phyloP scores from a whole-genome alignment of 2,329 filamentous ascomycete species.

The Fusarium sulawesiense region DNA sequence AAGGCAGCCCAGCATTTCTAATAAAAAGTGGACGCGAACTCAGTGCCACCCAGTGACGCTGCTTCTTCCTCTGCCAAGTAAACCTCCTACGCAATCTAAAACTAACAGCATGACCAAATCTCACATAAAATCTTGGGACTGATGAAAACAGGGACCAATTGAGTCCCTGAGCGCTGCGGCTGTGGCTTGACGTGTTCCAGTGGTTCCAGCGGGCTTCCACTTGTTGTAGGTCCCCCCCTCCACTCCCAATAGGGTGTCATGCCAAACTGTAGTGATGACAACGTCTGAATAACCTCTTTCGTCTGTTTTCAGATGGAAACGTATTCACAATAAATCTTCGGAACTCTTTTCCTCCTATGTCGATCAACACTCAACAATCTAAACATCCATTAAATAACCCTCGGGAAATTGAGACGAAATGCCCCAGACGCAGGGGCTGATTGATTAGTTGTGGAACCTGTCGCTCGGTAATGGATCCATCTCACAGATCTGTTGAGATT shows the following conservation, averaged over 20 bases:
- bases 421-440: slow-evolving; percentile 45
- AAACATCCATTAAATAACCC: slow-evolving; percentile 1
- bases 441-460: slow-evolving; percentile 46
- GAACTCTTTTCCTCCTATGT: neutral
- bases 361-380: neutral
- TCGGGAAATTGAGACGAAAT: slow-evolving; percentile 22
- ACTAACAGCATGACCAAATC: slow-evolving; percentile 29
- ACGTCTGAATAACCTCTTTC: neutral
- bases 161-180: slow-evolving; percentile 21
- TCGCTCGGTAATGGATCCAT: slow-evolving; percentile 32
- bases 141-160: slow-evolving; percentile 19
- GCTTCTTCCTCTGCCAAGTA: slow-evolving; percentile 36
- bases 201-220: slow-evolving; percentile 32
- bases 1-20: slow-evolving; percentile 34
- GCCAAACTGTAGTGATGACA: slow-evolving; percentile 11
- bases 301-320: neutral
- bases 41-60: slow-evolving; percentile 33
- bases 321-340: neutral
- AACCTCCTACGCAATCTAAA: slow-evolving; percentile 18
- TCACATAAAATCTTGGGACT: slow-evolving; percentile 20
- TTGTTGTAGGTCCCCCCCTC: neutral
- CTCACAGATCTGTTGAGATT: slow-evolving; percentile 41
- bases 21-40: slow-evolving; percentile 35
- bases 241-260: neutral
- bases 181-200: slow-evolving; percentile 43